Percentiles rank a stretch among this genome's conserved stretches.
phyloP scores from a whole-genome alignment of 345 rosid genomes.

The Citrus mangshanensis region DNA sequence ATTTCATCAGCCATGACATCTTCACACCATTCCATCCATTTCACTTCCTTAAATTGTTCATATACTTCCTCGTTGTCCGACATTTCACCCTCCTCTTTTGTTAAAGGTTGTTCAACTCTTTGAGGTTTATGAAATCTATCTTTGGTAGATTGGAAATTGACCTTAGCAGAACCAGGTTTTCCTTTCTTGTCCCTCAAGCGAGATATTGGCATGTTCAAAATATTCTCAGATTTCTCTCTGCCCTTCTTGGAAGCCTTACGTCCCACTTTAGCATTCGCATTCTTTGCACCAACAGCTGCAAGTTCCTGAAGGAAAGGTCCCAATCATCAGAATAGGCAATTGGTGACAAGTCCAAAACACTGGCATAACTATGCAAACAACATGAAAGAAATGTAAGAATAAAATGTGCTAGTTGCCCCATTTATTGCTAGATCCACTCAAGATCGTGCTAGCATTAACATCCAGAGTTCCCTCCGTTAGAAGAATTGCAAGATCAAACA shows the following conservation, averaged over 20 bases:
- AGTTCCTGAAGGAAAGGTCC: constrained; percentile 54
- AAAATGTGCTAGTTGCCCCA: not conserved
- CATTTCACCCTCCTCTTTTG: constrained; percentile 99
- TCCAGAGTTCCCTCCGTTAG: not conserved
- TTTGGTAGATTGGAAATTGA: constrained; percentile 35
- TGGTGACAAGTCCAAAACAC: not conserved
- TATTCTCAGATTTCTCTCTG: constrained; percentile 34
- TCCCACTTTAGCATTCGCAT: constrained; percentile 52
- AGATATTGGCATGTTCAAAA: constrained; percentile 38
- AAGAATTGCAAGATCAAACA: not conserved
- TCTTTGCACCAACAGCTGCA: constrained; percentile 77
- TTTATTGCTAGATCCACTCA: not conserved
- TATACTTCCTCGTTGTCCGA: constrained; percentile 91
- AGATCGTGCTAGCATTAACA: not conserved
- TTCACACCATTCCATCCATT: constrained; percentile 99
- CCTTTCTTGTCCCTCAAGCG: constrained; percentile 50
- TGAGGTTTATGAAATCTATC: constrained; percentile 59
- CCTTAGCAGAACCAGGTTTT: constrained; percentile 43
- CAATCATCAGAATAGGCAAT: constrained; percentile 14
- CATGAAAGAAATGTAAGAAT: not conserved
- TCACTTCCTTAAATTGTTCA: constrained; percentile 96
- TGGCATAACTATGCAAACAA: not conserved
- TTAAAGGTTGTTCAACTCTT: constrained; percentile 71
- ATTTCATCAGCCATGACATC: constrained; percentile 82
- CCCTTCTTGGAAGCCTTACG: constrained; percentile 73